Percentiles rank a stretch among this genome's conserved stretches.
Evolutionary conservation across 768 basidiomycete species (phyloP).

Genomic region (Leccinum broughii): DNA sequence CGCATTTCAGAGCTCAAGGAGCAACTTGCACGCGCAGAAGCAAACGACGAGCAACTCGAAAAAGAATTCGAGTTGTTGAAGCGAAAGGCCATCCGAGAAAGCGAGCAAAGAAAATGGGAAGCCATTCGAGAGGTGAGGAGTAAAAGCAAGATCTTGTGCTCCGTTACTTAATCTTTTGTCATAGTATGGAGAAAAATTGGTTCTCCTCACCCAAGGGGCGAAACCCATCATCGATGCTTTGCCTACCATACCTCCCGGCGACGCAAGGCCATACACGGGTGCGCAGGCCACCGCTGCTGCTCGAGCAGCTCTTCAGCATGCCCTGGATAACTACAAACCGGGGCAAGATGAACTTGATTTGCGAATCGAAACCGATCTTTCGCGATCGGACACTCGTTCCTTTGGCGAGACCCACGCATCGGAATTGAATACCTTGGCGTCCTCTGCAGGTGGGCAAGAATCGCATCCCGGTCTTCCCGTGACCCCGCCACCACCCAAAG

Average conservation of each 20-base stretch:
- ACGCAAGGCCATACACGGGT: conserved; percentile 57
- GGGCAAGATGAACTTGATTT: conserved; percentile 59
- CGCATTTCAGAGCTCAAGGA: conserved; percentile 70
- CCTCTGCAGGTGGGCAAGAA: conserved; percentile 26
- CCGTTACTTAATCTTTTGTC: conserved; percentile 4
- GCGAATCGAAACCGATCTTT: conserved; percentile 51
- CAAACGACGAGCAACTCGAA: conserved; percentile 65
- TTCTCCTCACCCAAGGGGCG: conserved; percentile 71
- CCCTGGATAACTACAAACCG: conserved; percentile 75
- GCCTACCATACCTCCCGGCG: conserved; percentile 66
- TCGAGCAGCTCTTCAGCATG: conserved; percentile 74
- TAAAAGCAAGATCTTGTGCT: conserved; percentile 5
- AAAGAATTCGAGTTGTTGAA: conserved; percentile 70
- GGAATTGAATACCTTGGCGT: conserved; percentile 62
- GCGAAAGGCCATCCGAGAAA: conserved; percentile 73
- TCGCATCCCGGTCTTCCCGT: conserved; percentile 40
- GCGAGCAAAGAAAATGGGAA: conserved; percentile 77
- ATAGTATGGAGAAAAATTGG: conserved; percentile 81
- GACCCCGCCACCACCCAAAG: conserved; percentile 43
- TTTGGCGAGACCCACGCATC: conserved; percentile 83
- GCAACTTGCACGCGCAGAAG: conserved; percentile 64
- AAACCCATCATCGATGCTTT: conserved; percentile 60
- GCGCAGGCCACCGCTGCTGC: conserved; percentile 62
- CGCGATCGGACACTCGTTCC: conserved; percentile 72
- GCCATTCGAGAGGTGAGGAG: conserved; percentile 70